Base-by-base conservation (phyloP, 148 eudicot genomes). In the Agrostemma githago region DNA sequence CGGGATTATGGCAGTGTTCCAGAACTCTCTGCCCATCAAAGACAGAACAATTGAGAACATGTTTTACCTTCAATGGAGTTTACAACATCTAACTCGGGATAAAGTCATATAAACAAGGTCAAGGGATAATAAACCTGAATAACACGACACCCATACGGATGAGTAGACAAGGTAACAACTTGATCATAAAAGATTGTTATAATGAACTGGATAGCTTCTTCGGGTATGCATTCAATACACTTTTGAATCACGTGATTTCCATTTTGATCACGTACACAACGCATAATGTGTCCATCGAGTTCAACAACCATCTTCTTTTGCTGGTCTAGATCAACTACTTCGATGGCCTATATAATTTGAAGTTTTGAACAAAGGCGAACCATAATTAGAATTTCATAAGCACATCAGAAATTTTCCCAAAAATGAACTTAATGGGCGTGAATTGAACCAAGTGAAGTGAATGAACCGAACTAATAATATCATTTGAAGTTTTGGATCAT, bases 141-240 rank as follows among this genome's bases (percentile, higher is more conserved):
- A 70, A 92, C 97, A 79, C 97, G 97, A 74, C 97, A 92, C 71
- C 97, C 97, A 85, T 92, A 92, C 46, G 97, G 97, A 84, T 92
- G 97, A 63, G 90, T 90, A 42, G 97, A 92, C 76, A 92, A 80
- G 4, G 85, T 85, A 78, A 85, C 89, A 59, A 92, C 89, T 84
- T 92, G 93, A 77, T 86, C 93, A 76, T 83, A 86, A 74, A 92
- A 90, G 48, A 90, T 84, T 26, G 93, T 78, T 73, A 92, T 81
- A n/a, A 92, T 87, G 74, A 92, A 92, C 12, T 87, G 85, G 68
- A 92, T 90, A 62, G 87, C 80, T 63, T 87, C 90, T 76, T 85
- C 82, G 59, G 97, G 97, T 57, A 92, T 86, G 82, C 97, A 84
- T 79, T 92, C 97, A 72, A 92, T 92, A 76, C 97, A 92, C 84